Conservation (phyloP, 805 yeast genomes). For the Yarrowia sp. region DNA sequence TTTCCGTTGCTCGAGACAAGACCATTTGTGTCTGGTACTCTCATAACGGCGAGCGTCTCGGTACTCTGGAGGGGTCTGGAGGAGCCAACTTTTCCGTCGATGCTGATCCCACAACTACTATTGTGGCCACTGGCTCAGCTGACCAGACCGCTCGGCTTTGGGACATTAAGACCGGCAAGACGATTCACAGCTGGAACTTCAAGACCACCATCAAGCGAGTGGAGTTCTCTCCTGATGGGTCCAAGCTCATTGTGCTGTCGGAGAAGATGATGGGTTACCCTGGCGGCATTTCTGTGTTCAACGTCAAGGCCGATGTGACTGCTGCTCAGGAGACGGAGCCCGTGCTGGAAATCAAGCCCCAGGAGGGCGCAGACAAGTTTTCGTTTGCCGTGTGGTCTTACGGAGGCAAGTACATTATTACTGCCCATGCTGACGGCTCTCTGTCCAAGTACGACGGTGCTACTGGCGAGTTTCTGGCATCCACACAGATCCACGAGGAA, state of each 20-base stretch:
- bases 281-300: slow-evolving; percentile 71
- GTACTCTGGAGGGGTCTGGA: slow-evolving; percentile 81
- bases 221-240: slow-evolving; percentile 73
- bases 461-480: slow-evolving; percentile 65
- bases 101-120: slow-evolving; percentile 63
- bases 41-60: slow-evolving; percentile 92
- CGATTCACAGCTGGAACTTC: slow-evolving; percentile 66
- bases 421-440: slow-evolving; percentile 85
- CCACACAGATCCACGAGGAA: slow-evolving; percentile 68
- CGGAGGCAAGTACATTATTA: slow-evolving; percentile 67
- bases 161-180: slow-evolving; percentile 75
- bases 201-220: slow-evolving; percentile 90
- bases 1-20: slow-evolving; percentile 88
- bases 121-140: slow-evolving; percentile 84
- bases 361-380: slow-evolving; percentile 42
- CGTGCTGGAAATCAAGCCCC: slow-evolving; percentile 55
- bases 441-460: slow-evolving; percentile 73
- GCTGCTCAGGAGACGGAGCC: slow-evolving; percentile 52
- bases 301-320: slow-evolving; percentile 51
- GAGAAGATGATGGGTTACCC: slow-evolving; percentile 89
- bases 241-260: slow-evolving; percentile 67
- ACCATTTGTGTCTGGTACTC: slow-evolving; percentile 88
- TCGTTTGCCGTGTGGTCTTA: slow-evolving; percentile 82
- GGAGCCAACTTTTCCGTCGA: slow-evolving; percentile 97
- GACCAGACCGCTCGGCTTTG: slow-evolving; percentile 83